Evolutionary conservation across 768 basidiomycete species (phyloP), one percentile per base, ranked within the genome.

Genomic region (Cystofilobasidium bisporidii): DNA sequence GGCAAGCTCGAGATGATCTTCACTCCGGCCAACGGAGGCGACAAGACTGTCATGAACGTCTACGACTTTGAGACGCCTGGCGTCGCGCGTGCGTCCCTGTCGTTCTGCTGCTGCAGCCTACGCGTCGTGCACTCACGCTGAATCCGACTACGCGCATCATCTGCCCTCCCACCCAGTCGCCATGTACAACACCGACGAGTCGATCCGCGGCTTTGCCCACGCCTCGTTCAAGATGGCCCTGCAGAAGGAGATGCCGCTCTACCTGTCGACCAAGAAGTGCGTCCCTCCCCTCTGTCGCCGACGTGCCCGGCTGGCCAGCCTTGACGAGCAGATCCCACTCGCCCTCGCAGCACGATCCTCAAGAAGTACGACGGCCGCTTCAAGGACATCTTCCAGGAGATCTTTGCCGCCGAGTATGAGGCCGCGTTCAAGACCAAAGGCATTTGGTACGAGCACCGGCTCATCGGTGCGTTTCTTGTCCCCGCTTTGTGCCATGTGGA

Each of bases 181-280:
- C 75, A 98, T 98, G 96, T 97, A 98, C 81, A 97, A 97, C 80
- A 97, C 92, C 9, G 91, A 97, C 71, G 91, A 94, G 87, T 92
- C 89, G 1, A 97, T 99, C 73, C 81, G 80, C 22, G 94, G 94
- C 26, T 99, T 99, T 75, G 94, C 96, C 1, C 94, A 99, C 79
- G 84, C 93, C 8, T 92, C 89, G 24, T 97, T 99, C 83, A 97
- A 98, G 81, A 94, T 97, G 91, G 94, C 82, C 20, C 71, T 82
- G n/a, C 73, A 74, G 69, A 82, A 82, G 79, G 80, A 80, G 74
- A 77, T 82, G 73, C 79, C 80, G 18, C 71, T 79, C 61, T 45
- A 15, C 26, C n/a, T 30, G 33, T 33, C 18, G 33, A 43, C 30
- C 2, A 45, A 45, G 20, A 26, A 43, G 14, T 15, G 11, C 17